phyloP scores from a whole-genome alignment of 306 rosid genomes.

The Vigna hirtella region DNA sequence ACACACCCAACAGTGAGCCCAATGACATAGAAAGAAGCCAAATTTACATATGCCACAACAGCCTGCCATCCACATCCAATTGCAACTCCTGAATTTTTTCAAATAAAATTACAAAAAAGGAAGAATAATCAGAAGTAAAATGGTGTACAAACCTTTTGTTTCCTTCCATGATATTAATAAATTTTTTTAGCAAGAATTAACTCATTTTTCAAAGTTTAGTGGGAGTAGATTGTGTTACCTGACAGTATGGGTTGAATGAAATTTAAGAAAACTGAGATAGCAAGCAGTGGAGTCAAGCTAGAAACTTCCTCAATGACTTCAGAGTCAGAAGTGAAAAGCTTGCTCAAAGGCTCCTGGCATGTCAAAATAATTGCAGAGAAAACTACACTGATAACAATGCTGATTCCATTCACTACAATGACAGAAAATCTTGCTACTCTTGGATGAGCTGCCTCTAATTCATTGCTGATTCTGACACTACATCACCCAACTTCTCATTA shows the following conservation, averaged over 20 bases:
- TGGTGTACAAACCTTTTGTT: not conserved
- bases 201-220: no score
- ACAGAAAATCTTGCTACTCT: conserved; percentile 68
- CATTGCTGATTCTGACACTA: conserved; percentile 70
- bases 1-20: conserved; percentile 76
- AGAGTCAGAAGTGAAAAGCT: conserved; percentile 32
- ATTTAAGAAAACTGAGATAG: conserved; percentile 55
- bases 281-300: conserved; percentile 28
- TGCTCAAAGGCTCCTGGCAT: conserved; percentile 9
- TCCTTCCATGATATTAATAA: no score
- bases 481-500: conserved; percentile 16
- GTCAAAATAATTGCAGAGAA: conserved; percentile 26
- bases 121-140: not conserved
- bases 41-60: conserved; percentile 70
- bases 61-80: conserved; percentile 90
- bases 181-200: no score
- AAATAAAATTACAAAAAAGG: not conserved
- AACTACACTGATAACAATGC: conserved; percentile 29
- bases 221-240: conserved; percentile 15
- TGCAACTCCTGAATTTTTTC: conserved; percentile 62
- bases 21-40: conserved; percentile 60
- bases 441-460: conserved; percentile 73
- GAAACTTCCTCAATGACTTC: conserved; percentile 24
- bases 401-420: conserved; percentile 50
- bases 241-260: conserved; percentile 52